phyloP scores from a whole-genome alignment of 1,284 basidiomycete species.

The Schizopora paradoxa region DNA sequence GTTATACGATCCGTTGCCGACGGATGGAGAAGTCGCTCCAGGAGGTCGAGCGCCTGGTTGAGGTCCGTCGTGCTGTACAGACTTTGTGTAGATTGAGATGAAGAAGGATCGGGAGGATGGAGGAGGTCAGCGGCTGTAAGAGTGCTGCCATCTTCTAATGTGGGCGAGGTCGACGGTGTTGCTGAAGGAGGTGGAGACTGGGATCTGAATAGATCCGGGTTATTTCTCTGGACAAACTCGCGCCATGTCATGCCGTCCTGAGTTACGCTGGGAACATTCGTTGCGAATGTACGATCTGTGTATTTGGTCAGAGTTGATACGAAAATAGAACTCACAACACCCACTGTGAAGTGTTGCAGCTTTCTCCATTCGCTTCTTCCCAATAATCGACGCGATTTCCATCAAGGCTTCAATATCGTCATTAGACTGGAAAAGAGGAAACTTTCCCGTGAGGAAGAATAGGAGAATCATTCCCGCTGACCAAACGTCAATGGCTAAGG shows the following conservation, averaged over 20 bases:
- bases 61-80: slow-evolving; percentile 53
- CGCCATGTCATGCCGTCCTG: slow-evolving; percentile 63
- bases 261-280: slow-evolving; percentile 77
- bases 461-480: slow-evolving; percentile 90
- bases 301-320: slow-evolving; percentile 1
- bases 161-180: slow-evolving; percentile 19
- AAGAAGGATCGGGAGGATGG: slow-evolving; percentile 23
- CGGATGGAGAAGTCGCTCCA: slow-evolving; percentile 66
- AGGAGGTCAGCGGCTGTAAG: slow-evolving; percentile 29
- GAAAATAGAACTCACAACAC: slow-evolving; percentile 26
- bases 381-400: slow-evolving; percentile 90
- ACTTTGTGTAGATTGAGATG: slow-evolving; percentile 28
- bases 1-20: slow-evolving; percentile 74
- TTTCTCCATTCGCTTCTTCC: slow-evolving; percentile 78
- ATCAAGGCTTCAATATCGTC: slow-evolving; percentile 95
- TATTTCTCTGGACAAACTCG: slow-evolving; percentile 70
- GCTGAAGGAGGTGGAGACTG: slow-evolving; percentile 27
- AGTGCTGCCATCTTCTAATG: slow-evolving; percentile 31
- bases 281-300: slow-evolving; percentile 78
- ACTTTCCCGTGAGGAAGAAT: slow-evolving; percentile 89
- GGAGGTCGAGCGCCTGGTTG: slow-evolving; percentile 66
- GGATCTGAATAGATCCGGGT: slow-evolving; percentile 65
- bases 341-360: slow-evolving; percentile 87
- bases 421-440: slow-evolving; percentile 91
- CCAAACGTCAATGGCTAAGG: slow-evolving; percentile 92